Conservation (phyloP, 805 yeast species). For the Candida morakotiae region DNA sequence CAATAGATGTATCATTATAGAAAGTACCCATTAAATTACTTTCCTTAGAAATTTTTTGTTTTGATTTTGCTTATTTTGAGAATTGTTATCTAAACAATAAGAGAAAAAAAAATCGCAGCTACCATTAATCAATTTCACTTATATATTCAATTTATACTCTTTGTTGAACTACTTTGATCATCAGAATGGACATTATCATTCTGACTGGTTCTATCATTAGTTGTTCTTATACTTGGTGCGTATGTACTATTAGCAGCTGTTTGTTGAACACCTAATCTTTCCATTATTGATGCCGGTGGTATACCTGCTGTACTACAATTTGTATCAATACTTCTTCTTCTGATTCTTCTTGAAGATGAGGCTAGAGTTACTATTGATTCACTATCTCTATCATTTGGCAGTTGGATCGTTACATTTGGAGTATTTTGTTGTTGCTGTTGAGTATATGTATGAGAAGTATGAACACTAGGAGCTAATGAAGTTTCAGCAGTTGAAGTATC, state of each 20-base stretch:
- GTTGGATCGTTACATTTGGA: neutral
- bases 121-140: too few species aligned
- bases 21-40: conserved; percentile 21
- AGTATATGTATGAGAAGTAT: conserved; percentile 10
- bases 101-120: neutral
- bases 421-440: neutral
- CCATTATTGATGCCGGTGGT: conserved; percentile 70
- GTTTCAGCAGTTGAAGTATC: conserved; percentile 49
- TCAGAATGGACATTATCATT: conserved; percentile 7
- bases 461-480: conserved; percentile 42
- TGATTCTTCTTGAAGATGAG: conserved; percentile 31
- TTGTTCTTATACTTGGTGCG: conserved; percentile 14
- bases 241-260: conserved; percentile 26
- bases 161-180: conserved; percentile 10
- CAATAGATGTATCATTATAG: conserved; percentile 35
- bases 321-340: conserved; percentile 45
- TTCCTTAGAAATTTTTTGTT: neutral
- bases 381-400: conserved; percentile 30
- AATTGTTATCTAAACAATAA: neutral
- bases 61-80: conserved; percentile 2
- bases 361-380: conserved; percentile 43
- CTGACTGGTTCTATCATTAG: conserved; percentile 9
- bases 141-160: conserved; percentile 5
- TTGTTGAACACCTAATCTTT: conserved; percentile 36
- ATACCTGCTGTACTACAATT: conserved; percentile 67